Conservation (phyloP, 345 rosid species). For the Physaria fendleri region DNA sequence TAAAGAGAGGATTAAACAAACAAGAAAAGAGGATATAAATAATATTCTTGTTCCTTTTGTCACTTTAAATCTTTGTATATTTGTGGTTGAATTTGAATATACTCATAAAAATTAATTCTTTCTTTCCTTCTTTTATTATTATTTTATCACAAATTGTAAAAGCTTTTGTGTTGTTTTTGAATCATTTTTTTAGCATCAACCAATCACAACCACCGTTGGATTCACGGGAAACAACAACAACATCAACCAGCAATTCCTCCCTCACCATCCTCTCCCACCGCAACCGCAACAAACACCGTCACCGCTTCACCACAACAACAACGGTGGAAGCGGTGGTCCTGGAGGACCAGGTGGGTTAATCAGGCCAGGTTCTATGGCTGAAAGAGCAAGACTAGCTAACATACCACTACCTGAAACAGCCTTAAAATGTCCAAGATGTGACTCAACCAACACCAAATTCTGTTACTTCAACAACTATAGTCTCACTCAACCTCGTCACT, state of each 20-base stretch:
- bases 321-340: constrained; percentile 57
- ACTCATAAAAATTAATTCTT: constrained; percentile 23
- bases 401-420: constrained; percentile 58
- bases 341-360: constrained; percentile 30
- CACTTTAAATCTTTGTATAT: constrained; percentile 30
- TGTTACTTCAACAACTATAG: constrained; percentile 84
- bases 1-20: constrained; percentile 15
- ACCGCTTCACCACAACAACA: constrained; percentile 27
- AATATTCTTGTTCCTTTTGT: constrained; percentile 34
- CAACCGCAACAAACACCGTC: constrained; percentile 26
- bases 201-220: constrained; percentile 36
- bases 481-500: constrained; percentile 86
- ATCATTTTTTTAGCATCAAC: constrained; percentile 26
- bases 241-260: constrained; percentile 26
- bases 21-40: constrained; percentile 22
- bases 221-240: constrained; percentile 35
- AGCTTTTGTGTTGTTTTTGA: constrained; percentile 13
- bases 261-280: constrained; percentile 28
- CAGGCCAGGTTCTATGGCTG: constrained; percentile 69
- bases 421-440: constrained; percentile 77
- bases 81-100: constrained; percentile 36
- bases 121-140: constrained; percentile 6
- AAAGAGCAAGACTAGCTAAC: constrained; percentile 68
- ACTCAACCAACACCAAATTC: constrained; percentile 74
- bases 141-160: constrained; percentile 4